phyloP scores from a whole-genome alignment of 2,329 filamentous ascomycete species.

The Pestalotiopsis sp. region DNA sequence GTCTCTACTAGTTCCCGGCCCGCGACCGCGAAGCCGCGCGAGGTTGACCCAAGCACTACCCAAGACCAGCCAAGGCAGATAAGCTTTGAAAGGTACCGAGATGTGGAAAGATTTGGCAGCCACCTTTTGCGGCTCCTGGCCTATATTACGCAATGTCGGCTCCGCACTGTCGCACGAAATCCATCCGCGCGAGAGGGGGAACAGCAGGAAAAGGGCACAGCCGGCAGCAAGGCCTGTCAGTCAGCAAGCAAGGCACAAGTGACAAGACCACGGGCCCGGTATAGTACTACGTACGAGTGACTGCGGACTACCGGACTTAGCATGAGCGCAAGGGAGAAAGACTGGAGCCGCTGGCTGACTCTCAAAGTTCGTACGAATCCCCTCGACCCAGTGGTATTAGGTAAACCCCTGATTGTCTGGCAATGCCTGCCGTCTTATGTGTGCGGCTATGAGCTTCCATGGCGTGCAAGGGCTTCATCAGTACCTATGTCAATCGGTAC shows the following conservation, averaged over 20 bases:
- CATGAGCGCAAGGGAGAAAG: neutral
- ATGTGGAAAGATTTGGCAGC: neutral
- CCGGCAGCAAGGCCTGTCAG: too few species aligned
- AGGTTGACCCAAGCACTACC: neutral
- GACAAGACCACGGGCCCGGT: too few species aligned
- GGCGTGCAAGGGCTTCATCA: neutral
- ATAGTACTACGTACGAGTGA: neutral
- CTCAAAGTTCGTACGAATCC: neutral
- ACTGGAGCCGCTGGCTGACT: neutral
- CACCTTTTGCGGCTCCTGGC: neutral
- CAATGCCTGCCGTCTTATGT: neutral
- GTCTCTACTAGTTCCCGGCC: neutral
- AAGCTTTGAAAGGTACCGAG: neutral
- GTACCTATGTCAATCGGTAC: neutral
- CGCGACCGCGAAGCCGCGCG: slow-evolving; percentile 4
- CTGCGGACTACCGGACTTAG: neutral
- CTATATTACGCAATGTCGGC: neutral
- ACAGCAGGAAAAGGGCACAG: neutral
- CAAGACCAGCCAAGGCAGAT: slow-evolving; percentile 1
- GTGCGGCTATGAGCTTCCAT: too few species aligned
- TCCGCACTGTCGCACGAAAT: neutral
- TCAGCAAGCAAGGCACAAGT: too few species aligned
- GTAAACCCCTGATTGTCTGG: neutral
- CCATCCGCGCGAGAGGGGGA: neutral
- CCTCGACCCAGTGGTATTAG: neutral